Conservation (phyloP, 176 grass and related monocot species). For the sorghum (Sorghum bicolor) region DNA sequence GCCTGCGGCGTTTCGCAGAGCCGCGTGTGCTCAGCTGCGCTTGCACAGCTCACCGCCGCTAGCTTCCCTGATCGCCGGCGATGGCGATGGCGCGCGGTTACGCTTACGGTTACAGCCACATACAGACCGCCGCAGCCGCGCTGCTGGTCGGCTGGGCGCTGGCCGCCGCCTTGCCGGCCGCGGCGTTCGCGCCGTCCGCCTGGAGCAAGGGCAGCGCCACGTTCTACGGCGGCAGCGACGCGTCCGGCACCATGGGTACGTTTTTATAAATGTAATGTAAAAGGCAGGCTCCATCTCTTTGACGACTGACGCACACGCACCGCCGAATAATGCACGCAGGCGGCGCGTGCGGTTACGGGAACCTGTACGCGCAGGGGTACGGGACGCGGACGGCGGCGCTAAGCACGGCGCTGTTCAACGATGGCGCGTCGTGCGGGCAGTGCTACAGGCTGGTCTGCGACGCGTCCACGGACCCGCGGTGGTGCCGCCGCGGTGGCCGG, state of each 20-base stretch:
- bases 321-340: too few species aligned
- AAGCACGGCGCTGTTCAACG: slow-evolving; percentile 14
- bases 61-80: neutral
- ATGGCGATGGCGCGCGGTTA: neutral
- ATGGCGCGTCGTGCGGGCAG: slow-evolving; percentile 23
- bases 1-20: too few species aligned
- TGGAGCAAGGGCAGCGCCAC: slow-evolving; percentile 14
- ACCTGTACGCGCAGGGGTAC: slow-evolving; percentile 23
- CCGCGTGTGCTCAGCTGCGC: too few species aligned
- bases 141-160: neutral
- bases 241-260: slow-evolving; percentile 25
- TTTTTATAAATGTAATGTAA: too few species aligned
- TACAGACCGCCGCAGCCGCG: neutral
- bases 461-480: neutral
- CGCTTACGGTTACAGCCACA: neutral
- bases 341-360: slow-evolving; percentile 21
- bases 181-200: neutral
- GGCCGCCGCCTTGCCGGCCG: neutral
- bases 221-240: slow-evolving; percentile 30
- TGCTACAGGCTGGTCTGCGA: slow-evolving; percentile 15
- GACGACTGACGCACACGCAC: neutral
- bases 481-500: neutral
- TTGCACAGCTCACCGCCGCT: too few species aligned
- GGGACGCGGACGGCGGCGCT: slow-evolving; percentile 20
- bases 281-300: too few species aligned